Evolutionary conservation across 768 basidiomycete species (phyloP), one percentile per base, ranked within the genome.

Genomic region (Russula sp.): DNA sequence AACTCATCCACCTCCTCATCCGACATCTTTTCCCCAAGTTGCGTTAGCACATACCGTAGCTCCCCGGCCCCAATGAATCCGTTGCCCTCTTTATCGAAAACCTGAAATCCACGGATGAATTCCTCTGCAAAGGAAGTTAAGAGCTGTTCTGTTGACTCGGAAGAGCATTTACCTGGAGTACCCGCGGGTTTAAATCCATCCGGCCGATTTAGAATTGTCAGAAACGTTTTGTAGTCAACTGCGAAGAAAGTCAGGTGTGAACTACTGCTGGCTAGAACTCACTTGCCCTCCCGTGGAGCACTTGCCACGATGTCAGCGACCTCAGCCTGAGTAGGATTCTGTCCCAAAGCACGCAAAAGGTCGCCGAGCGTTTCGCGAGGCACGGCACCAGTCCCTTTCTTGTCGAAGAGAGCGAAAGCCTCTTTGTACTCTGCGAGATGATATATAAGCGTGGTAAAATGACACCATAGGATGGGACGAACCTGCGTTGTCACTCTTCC

Each of bases 321-420:
- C 76, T 99, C 95, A n/a, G 90, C 88, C 75, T 98, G 97, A 0
- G 96, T 98, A n/a, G 97, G 97, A 74, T 99, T 99, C 79, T 98
- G 97, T 2, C 97, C 97, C 3, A 99, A 79, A 0, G 94, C 94
- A 50, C 97, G 85, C 18, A 99, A 78, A 11, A 99, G 84, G 75
- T 98, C 96, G 10, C 97, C 97, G 1, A 99, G 79, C 0, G 87
- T 88, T 66, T 94, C 90, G 3, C 90, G 79, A 0, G 94, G 90
- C 34, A 99, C 92, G 16, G 89, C 83, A 18, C 94, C 94, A 2
- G 89, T 92, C 42, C 97, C 97, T 69, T 87, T 87, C 80, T 98
- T 98, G 79, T 99, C 97, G 75, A 98, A 98, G 36, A 99, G 86
- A 51, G 97, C 94, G 72, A 98, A 98, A 2, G 95, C 95, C 76